A percentile compares a stretch with the other conserved stretches of the same genome.
phyloP scores from a whole-genome alignment of 768 basidiomycete species.

The Tephrocybe sp. region DNA sequence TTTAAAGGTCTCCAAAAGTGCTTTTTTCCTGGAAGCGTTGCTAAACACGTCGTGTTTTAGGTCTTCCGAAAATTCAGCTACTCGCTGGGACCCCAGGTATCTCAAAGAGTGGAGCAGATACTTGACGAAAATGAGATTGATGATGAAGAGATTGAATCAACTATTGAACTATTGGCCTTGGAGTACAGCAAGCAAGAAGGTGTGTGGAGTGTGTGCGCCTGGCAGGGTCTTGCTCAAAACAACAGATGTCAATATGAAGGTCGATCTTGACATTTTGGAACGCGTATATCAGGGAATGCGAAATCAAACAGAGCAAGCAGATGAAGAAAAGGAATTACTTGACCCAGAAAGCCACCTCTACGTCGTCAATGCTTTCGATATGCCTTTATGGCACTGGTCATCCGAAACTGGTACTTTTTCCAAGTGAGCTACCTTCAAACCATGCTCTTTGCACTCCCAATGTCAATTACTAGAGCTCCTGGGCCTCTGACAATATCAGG shows the following conservation, averaged over 20 bases:
- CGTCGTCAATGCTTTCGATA: slow-evolving; percentile 88
- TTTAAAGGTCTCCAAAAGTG: slow-evolving; percentile 37
- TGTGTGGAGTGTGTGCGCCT: slow-evolving; percentile 22
- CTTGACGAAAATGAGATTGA: slow-evolving; percentile 68
- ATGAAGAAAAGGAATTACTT: slow-evolving; percentile 57
- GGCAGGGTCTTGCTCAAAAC: background rate
- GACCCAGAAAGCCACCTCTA: slow-evolving; percentile 82
- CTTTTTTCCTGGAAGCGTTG: background rate
- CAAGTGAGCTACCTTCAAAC: slow-evolving; percentile 47
- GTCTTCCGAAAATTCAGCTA: slow-evolving; percentile 88
- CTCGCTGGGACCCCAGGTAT: slow-evolving; percentile 76
- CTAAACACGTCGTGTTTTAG: slow-evolving; percentile 30
- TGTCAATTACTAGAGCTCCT: slow-evolving; percentile 39
- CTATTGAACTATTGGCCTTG: slow-evolving; percentile 76
- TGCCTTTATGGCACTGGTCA: slow-evolving; percentile 94
- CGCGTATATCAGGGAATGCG: slow-evolving; percentile 77
- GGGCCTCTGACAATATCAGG: slow-evolving; percentile 70
- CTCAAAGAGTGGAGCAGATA: slow-evolving; percentile 69
- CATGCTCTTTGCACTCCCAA: background rate
- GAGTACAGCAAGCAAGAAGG: slow-evolving; percentile 92
- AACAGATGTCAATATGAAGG: slow-evolving; percentile 80
- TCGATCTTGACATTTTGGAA: slow-evolving; percentile 61
- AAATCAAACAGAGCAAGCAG: slow-evolving; percentile 52
- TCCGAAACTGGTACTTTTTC: slow-evolving; percentile 84
- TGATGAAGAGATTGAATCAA: slow-evolving; percentile 67